Evolutionary conservation across 129 eudicot species (phyloP).

Genomic region (Lactuca sativa): DNA sequence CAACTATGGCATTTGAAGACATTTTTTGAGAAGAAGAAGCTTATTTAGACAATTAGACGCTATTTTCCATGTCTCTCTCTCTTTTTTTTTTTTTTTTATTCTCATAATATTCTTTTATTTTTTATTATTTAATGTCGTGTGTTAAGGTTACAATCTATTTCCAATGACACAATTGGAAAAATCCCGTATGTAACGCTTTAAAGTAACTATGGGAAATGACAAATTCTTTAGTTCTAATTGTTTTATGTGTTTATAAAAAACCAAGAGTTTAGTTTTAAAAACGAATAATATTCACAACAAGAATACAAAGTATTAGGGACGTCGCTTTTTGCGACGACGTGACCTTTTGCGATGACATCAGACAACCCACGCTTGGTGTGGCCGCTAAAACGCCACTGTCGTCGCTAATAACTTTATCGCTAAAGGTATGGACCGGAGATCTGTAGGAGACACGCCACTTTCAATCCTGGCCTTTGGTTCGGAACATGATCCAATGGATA

Average conservation of each 20-base stretch:
- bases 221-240: not conserved
- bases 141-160: not conserved
- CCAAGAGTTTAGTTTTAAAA: not conserved
- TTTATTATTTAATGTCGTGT: not conserved
- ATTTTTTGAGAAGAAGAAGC: constrained; percentile 57
- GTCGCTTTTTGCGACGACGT: no score
- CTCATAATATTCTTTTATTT: not conserved
- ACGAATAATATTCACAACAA: not conserved
- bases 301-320: no score
- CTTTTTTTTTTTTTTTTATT: not conserved
- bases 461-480: no score
- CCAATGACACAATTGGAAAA: not conserved
- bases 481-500: no score
- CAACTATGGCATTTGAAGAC: constrained; percentile 69
- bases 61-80: not conserved
- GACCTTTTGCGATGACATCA: no score
- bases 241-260: not conserved
- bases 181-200: not conserved
- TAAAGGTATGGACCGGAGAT: no score
- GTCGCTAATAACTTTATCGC: no score
- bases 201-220: not conserved
- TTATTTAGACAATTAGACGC: constrained; percentile 39
- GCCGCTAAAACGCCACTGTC: no score
- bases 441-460: no score
- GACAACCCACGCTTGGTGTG: no score